Conservation (phyloP, 352 stramenopile species). For the Phytophthora tubulina region DNA sequence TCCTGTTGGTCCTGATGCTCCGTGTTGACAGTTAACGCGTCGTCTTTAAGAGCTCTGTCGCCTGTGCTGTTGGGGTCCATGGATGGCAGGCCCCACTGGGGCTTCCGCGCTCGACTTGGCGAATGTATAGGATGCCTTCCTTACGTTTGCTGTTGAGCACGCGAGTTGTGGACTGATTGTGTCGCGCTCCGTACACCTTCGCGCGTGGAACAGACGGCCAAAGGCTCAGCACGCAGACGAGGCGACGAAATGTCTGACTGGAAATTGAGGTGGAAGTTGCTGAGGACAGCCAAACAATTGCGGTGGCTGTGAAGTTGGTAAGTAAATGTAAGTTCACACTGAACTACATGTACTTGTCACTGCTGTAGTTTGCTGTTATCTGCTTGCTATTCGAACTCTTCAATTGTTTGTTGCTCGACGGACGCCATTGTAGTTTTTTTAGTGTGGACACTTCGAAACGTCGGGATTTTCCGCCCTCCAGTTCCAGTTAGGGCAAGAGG, state of each 20-base stretch:
- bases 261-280: neutral
- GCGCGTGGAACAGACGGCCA: constrained; percentile 14
- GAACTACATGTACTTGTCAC: too few species aligned
- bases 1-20: constrained; percentile 6
- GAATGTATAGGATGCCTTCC: neutral
- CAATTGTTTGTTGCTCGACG: too few species aligned
- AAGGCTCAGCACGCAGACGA: constrained; percentile 20
- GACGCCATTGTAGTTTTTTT: too few species aligned
- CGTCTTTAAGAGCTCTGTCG: neutral
- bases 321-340: too few species aligned
- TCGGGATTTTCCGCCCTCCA: too few species aligned
- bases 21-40: constrained; percentile 1
- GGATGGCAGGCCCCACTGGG: neutral
- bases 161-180: neutral
- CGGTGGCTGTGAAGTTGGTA: too few species aligned
- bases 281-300: neutral
- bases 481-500: too few species aligned
- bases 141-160: too few species aligned
- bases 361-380: too few species aligned
- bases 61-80: constrained; percentile 18
- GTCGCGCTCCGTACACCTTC: constrained; percentile 5
- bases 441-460: too few species aligned
- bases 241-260: constrained; percentile 11
- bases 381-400: too few species aligned
- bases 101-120: constrained; percentile 11